phyloP scores from a whole-genome alignment of 2,329 filamentous ascomycete genomes.

The Furcasterigmium furcatum region DNA sequence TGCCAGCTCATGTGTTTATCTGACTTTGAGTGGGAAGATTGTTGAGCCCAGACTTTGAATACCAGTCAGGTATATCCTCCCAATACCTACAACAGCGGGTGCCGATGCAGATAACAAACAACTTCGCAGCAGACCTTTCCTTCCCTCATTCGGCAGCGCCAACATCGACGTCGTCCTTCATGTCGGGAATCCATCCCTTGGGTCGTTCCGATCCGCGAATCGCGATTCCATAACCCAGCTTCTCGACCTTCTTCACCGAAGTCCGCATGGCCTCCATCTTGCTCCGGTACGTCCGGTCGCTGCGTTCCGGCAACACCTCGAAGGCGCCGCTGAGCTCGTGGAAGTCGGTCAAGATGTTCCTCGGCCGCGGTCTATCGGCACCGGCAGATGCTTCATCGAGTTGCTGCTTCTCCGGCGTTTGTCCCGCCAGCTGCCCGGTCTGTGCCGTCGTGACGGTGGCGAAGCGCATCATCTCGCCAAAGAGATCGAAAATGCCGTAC shows the following conservation, averaged over 20 bases:
- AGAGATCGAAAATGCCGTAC: conserved; percentile 88
- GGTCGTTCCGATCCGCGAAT: conserved; percentile 87
- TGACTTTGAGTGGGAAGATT: too few relatives aligned
- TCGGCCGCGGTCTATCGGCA: conserved; percentile 15
- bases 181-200: conserved; percentile 86
- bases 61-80: too few relatives aligned
- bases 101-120: too few relatives aligned
- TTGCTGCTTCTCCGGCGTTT: conserved; percentile 5
- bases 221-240: conserved; percentile 79
- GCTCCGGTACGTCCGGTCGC: conserved; percentile 58
- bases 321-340: conserved; percentile 73
- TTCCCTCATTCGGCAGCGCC: too few relatives aligned
- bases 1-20: too few relatives aligned
- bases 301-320: conserved; percentile 65
- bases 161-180: conserved; percentile 23
- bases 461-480: conserved; percentile 96
- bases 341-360: conserved; percentile 76
- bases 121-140: too few relatives aligned
- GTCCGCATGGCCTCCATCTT: conserved; percentile 85
- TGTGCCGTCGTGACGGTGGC: conserved; percentile 85
- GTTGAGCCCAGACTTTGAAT: too few relatives aligned
- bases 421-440: conserved; percentile 50
- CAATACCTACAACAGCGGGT: too few relatives aligned
- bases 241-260: conserved; percentile 93
- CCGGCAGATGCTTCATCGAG: conserved; percentile 5